Conservation (phyloP, 2,329 filamentous ascomycete genomes). For the Sclerotinia minor region DNA sequence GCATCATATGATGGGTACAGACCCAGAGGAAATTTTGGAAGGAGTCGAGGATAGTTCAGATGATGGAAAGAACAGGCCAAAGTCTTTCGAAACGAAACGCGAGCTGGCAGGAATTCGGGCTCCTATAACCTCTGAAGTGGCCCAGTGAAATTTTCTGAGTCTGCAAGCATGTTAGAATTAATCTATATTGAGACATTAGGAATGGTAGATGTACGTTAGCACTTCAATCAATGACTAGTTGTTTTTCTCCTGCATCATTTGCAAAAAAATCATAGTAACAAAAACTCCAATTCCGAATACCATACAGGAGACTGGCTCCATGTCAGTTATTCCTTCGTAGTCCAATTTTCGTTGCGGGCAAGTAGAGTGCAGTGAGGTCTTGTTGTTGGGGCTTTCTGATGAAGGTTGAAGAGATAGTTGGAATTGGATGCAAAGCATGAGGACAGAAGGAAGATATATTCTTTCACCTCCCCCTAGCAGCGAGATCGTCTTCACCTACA, state of each 20-base stretch:
- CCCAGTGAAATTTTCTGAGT: slow-evolving; percentile 6
- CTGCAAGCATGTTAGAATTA: neutral
- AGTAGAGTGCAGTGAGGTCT: neutral
- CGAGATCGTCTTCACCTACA: neutral
- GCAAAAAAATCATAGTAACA: slow-evolving; percentile 23
- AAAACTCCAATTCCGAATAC: slow-evolving; percentile 25
- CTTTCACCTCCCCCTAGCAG: neutral
- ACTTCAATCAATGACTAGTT: neutral
- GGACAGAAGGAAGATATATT: slow-evolving; percentile 18
- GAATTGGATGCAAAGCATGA: neutral
- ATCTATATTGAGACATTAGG: neutral
- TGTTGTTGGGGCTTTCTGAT: neutral
- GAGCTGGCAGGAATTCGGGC: slow-evolving; percentile 17
- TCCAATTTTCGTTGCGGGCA: neutral
- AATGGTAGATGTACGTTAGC: neutral
- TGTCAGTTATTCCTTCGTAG: neutral
- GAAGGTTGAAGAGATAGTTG: neutral
- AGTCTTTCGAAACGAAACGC: slow-evolving; percentile 28
- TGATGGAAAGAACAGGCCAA: slow-evolving; percentile 23
- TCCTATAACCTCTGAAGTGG: neutral
- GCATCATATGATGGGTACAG: slow-evolving; percentile 40
- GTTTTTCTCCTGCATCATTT: slow-evolving; percentile 24
- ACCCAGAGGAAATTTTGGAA: slow-evolving; percentile 31
- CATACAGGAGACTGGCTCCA: slow-evolving; percentile 26
- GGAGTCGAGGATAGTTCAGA: slow-evolving; percentile 34